Evolutionary conservation across 2,329 filamentous ascomycete genomes (phyloP), one percentile per base, ranked within the genome.

Genomic region (Fusarium begoniae): DNA sequence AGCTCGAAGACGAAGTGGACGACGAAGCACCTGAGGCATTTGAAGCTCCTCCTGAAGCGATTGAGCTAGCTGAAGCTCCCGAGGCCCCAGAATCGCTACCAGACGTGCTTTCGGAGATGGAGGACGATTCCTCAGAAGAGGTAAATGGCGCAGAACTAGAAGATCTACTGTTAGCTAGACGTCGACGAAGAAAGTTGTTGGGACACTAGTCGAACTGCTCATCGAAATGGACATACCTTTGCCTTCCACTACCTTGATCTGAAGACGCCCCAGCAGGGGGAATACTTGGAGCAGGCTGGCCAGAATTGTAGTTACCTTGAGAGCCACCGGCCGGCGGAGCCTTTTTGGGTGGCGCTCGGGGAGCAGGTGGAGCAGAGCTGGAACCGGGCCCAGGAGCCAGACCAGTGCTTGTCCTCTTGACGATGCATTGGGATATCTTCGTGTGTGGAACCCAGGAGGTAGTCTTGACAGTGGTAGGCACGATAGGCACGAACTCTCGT

Each of bases 371-470:
- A 26, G 43, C 43, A 20, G 43, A 26, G 43, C 17, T 8, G 12
- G 3, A 4, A 45, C 43, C 43, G 1, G 43, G 24, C 7, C 43
- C 43, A 18, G 24, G 43, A 20, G 43, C 43, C 43, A 45, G 17
- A 0, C 43, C 24, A 20, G 11, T 45, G 17, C 17, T 45, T 45
- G 24, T 45, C 11, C 24, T 20, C 24, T 45, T 45, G 17, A 45
- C 9, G 17, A 45, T 20, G 9, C 43, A 20, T 4, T 45, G 43
- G 5, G 43, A 26, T 1, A 45, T 45, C 17, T 45, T 45, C 17
- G 6, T 26, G 0, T 26, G 43, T 0, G 0, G 0, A 20, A 45
- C 24, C 43, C 43, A 45, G 3, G 24, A 30, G 11, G 30, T 30
- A 4, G 26, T 28, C 26, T 28, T 28, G 6, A 28, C 26, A 28